phyloP scores from a whole-genome alignment of 495 filamentous ascomycete genomes.

The Neurospora sp. region DNA sequence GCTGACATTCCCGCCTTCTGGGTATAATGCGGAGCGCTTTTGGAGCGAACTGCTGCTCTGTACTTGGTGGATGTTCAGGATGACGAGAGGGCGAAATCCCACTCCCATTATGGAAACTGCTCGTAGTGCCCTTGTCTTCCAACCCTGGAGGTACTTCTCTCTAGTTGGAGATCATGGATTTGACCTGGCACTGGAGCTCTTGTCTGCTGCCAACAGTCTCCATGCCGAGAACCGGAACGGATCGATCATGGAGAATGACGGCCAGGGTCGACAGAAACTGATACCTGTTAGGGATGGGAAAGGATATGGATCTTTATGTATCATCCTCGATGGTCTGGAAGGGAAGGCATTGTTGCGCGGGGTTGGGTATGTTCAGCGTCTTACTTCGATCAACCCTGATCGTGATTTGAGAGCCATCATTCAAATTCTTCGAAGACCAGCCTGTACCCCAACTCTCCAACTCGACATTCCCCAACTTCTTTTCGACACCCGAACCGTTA shows the following conservation, averaged over 20 bases:
- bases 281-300: neutral
- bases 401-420: neutral
- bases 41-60: neutral
- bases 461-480: neutral
- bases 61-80: neutral
- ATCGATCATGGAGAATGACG: neutral
- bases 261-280: neutral
- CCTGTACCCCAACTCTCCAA: neutral
- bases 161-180: neutral
- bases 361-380: neutral
- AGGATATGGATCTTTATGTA: neutral
- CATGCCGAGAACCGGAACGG: neutral
- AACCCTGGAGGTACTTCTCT: neutral
- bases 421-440: neutral
- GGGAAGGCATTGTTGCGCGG: neutral
- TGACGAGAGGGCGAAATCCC: neutral
- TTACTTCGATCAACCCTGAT: neutral
- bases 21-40: neutral
- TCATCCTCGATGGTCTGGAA: neutral
- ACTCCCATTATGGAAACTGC: neutral
- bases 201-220: neutral
- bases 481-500: neutral
- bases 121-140: neutral
- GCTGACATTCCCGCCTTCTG: neutral
- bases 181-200: neutral